Base-by-base conservation (phyloP, 192 early-diverging fungal genomes). In the Entomortierella chlamydospora region DNA sequence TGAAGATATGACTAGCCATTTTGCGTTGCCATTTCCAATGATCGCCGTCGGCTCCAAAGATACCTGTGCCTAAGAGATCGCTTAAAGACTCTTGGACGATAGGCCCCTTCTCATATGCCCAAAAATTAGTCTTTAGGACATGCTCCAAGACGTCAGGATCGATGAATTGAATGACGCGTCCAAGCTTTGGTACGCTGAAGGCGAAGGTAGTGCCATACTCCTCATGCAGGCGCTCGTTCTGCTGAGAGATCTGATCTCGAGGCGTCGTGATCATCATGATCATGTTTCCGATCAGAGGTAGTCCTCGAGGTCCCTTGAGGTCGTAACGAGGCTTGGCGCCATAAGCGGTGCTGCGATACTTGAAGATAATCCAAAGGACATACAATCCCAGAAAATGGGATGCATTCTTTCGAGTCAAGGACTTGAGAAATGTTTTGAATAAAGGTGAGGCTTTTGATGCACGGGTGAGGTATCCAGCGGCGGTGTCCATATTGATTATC, bases 71-170 rank as follows among this genome's bases (percentile, higher is more conserved):
- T 8, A 83, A 34, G 5, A 78, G 34, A 4, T 79, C 74, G n/a
- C 43, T 58, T 2, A 70, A 12, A 3, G 61, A 57, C 26, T 72
- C 49, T 25, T 68, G 47, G 23, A 66, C 11, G 1, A 67, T 2
- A 4, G 68, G 58, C 1, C 64, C 66, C 43, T 83, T 83, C 28
- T 64, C 57, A 22, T 79, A 83, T 4, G 71, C 62, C 52, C 67
- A 72, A 61, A 79, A 79, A 52, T 79, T 74, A n/a, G 45, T 64
- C 60, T 77, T 77, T 18, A 83, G 57, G 2, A 83, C 66, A 63
- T 83, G 65, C 26, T 83, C 74, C 55, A 83, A 9, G 11, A 64
- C 47, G 10, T 54, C 66, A 10, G 82, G 76, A 23, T 72, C 51
- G 29, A 42, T 57, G 31, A 79, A 59, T 28, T 69, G 43, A 23